Percentiles rank a stretch among this genome's conserved stretches.
Evolutionary conservation across 169 alveolate species (phyloP).

Genomic region (Eimeria praecox): DNA sequence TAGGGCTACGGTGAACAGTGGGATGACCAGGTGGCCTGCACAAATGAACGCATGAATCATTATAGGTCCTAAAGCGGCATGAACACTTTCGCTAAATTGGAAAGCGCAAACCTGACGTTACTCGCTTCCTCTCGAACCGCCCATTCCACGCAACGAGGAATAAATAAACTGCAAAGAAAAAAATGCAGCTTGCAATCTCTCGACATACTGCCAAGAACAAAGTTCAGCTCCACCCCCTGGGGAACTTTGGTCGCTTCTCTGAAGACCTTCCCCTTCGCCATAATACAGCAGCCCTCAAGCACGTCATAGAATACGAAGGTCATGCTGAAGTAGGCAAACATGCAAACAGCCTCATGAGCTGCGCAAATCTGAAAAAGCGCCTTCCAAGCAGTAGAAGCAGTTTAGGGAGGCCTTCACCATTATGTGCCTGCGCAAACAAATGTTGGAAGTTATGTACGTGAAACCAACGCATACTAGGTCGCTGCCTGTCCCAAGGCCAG

Average conservation of each 20-base stretch:
- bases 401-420: neutral
- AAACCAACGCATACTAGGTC: constrained; percentile 40
- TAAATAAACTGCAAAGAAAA: no score
- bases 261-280: neutral
- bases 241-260: constrained; percentile 27
- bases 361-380: neutral
- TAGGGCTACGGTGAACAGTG: constrained; percentile 42
- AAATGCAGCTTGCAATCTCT: neutral
- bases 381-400: neutral
- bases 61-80: neutral
- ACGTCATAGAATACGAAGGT: constrained; percentile 19
- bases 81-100: neutral
- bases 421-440: neutral
- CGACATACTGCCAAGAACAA: constrained; percentile 19
- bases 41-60: neutral
- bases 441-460: neutral
- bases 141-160: neutral
- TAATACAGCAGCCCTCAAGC: constrained; percentile 23
- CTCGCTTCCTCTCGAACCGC: neutral
- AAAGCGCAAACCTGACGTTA: neutral
- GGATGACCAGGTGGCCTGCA: constrained; percentile 55
- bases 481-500: constrained; percentile 64
- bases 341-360: neutral
- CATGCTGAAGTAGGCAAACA: constrained; percentile 50
- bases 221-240: constrained; percentile 17